These are phyloP conservation scores for Xanthoconium separans DNA, from an alignment of 1,284 basidiomycete species.

Conservation along the genomic window DNA sequence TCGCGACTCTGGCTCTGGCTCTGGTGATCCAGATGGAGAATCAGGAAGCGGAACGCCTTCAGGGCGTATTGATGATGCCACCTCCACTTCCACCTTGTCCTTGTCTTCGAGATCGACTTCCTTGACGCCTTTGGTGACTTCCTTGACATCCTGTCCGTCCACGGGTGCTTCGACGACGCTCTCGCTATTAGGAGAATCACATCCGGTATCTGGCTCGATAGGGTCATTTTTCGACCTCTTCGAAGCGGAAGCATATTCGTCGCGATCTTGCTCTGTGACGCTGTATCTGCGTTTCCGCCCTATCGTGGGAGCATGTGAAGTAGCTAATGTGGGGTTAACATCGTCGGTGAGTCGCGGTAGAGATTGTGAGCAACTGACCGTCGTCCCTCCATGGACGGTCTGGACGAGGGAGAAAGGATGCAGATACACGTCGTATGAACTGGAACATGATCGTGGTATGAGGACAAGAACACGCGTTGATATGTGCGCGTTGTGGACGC, in stretches of 20 bases:
- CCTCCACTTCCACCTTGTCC: constrained; percentile 19
- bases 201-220: constrained; percentile 17
- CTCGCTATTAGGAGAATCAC: constrained; percentile 20
- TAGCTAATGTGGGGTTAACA: constrained; percentile 43
- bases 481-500: constrained; percentile 1
- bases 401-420: constrained; percentile 64
- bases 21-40: constrained; percentile 31
- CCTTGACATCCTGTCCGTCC: constrained; percentile 57
- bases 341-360: background rate
- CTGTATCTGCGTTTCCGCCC: constrained; percentile 65
- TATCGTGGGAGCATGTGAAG: constrained; percentile 68
- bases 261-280: constrained; percentile 48
- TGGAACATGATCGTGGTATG: constrained; percentile 52
- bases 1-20: constrained; percentile 12
- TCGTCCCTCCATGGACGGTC: constrained; percentile 75
- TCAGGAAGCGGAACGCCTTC: constrained; percentile 57
- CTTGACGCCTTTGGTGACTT: constrained; percentile 67
- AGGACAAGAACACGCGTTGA: background rate
- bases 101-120: constrained; percentile 60
- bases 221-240: constrained; percentile 47
- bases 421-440: constrained; percentile 67
- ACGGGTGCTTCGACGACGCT: constrained; percentile 17
- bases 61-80: constrained; percentile 29
- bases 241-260: constrained; percentile 36
- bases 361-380: constrained; percentile 46